Conservation (phyloP, 305 asterid species). For the Rubia occidens region DNA sequence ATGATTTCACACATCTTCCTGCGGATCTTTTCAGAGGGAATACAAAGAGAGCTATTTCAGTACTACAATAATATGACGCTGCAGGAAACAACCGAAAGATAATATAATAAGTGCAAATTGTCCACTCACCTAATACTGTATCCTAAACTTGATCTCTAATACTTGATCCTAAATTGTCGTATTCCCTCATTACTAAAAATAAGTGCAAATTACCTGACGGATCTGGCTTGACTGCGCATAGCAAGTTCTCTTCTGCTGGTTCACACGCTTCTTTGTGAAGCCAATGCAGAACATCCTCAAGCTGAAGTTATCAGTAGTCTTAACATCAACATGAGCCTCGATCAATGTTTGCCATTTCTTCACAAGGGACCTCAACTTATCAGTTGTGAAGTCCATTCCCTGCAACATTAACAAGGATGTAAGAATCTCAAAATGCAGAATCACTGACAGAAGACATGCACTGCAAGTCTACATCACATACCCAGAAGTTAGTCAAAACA, state of each 20-base stretch:
- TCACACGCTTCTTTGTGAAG: slow-evolving; percentile 78
- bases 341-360: slow-evolving; percentile 70
- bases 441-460: neutral
- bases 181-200: too few relatives aligned
- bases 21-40: slow-evolving; percentile 38
- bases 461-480: slow-evolving; percentile 4
- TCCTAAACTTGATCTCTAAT: neutral
- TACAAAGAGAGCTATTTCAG: neutral
- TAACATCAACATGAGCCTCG: slow-evolving; percentile 83
- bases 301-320: slow-evolving; percentile 61
- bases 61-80: neutral
- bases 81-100: neutral
- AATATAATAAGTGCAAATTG: neutral
- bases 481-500: slow-evolving; percentile 35
- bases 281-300: slow-evolving; percentile 80
- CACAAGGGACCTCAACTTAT: slow-evolving; percentile 73
- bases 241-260: slow-evolving; percentile 83
- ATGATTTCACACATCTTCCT: slow-evolving; percentile 78
- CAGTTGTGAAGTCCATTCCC: slow-evolving; percentile 90
- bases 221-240: slow-evolving; percentile 83
- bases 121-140: neutral
- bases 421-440: neutral
- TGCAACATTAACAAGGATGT: slow-evolving; percentile 15
- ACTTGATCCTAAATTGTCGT: neutral
- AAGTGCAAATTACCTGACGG: slow-evolving; percentile 44